These are phyloP conservation scores for Prunus padus DNA, from an alignment of 306 rosid genomes.

Conservation along the genomic window DNA sequence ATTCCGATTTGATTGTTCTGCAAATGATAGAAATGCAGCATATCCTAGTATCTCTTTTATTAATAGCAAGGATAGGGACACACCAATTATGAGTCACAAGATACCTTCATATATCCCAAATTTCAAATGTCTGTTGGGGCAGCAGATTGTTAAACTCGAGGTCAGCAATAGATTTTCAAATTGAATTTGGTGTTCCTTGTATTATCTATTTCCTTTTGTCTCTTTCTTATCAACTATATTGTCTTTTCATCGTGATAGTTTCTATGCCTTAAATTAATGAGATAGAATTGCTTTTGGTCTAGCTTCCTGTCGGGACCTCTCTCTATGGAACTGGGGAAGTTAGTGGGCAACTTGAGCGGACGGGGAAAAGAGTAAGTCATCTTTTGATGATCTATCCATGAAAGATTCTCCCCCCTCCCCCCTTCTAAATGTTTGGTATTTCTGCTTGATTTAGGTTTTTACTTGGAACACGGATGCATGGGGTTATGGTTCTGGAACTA, in stretches of 20 bases:
- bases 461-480: slow-evolving; percentile 87
- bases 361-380: slow-evolving; percentile 72
- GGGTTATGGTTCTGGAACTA: slow-evolving; percentile 83
- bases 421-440: slow-evolving; percentile 2
- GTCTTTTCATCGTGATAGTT: background rate
- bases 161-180: slow-evolving; percentile 34
- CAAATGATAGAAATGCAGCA: slow-evolving; percentile 58
- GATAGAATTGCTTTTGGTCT: slow-evolving; percentile 30
- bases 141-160: slow-evolving; percentile 77
- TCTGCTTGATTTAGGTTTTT: slow-evolving; percentile 50
- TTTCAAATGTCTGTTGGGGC: slow-evolving; percentile 47
- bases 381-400: background rate
- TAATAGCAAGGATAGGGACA: slow-evolving; percentile 58
- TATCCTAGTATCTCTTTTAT: slow-evolving; percentile 72
- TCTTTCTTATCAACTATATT: background rate
- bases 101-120: slow-evolving; percentile 57
- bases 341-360: slow-evolving; percentile 86
- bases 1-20: slow-evolving; percentile 85
- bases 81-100: slow-evolving; percentile 42
- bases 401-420: slow-evolving; percentile 11
- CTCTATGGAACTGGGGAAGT: slow-evolving; percentile 92
- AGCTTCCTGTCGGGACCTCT: slow-evolving; percentile 82
- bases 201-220: background rate
- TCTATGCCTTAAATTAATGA: slow-evolving; percentile 8
- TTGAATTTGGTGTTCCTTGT: background rate